Evolutionary conservation across 2,329 filamentous ascomycete genomes (phyloP).

Genomic region (Pochonia chlamydosporia): DNA sequence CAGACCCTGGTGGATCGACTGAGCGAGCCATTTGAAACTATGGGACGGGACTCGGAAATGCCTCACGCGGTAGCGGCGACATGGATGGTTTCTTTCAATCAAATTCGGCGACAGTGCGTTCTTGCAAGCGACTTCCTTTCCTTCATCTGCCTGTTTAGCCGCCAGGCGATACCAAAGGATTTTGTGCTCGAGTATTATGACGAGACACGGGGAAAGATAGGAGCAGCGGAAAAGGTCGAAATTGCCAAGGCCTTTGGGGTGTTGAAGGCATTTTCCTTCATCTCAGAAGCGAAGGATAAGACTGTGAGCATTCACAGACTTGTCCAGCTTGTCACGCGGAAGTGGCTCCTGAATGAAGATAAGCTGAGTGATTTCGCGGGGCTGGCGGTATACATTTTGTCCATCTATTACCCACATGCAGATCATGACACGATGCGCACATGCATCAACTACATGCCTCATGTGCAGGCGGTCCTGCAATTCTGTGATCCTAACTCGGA

Average conservation of each 20-base stretch:
- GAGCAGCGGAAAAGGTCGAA: not conserved
- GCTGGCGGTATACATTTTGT: no score
- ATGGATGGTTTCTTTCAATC: slow-evolving; percentile 26
- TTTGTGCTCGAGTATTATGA: slow-evolving; percentile 15
- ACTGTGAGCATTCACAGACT: slow-evolving; percentile 24
- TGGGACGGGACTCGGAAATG: slow-evolving; percentile 20
- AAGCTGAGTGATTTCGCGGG: no score
- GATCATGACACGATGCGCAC: no score
- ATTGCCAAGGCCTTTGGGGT: slow-evolving; percentile 15
- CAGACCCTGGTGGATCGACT: slow-evolving; percentile 17
- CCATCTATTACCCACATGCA: no score
- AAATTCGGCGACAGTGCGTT: slow-evolving; percentile 18
- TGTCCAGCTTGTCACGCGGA: slow-evolving; percentile 25
- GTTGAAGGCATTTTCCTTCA: slow-evolving; percentile 21
- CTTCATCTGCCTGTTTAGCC: slow-evolving; percentile 24
- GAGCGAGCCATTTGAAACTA: slow-evolving; percentile 22
- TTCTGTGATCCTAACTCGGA: no score
- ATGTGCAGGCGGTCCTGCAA: no score
- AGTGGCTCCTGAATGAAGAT: slow-evolving; percentile 19
- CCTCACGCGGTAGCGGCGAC: slow-evolving; percentile 21
- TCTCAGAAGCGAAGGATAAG: slow-evolving; percentile 12
- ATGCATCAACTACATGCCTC: no score
- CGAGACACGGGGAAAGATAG: not conserved
- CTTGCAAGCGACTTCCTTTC: slow-evolving; percentile 22
- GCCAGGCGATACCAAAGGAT: slow-evolving; percentile 20